Percentiles rank a stretch among this genome's conserved stretches.
These are phyloP conservation scores for Nephelium lappaceum DNA, from an alignment of 345 rosid species.

Conservation along the genomic window DNA sequence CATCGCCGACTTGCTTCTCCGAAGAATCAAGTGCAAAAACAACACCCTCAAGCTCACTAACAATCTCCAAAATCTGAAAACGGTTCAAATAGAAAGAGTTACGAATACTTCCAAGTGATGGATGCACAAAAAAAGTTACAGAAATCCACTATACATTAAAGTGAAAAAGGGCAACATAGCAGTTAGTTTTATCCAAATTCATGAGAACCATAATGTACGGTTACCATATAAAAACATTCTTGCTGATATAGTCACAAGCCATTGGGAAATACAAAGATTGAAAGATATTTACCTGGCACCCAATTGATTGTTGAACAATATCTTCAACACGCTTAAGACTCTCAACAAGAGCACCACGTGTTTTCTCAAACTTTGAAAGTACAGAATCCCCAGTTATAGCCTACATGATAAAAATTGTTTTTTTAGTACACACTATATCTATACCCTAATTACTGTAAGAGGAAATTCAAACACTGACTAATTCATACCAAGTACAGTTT, in stretches of 20 bases:
- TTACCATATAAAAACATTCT: neutral
- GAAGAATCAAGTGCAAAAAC: constrained; percentile 64
- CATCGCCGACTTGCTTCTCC: constrained; percentile 97
- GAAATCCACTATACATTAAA: neutral
- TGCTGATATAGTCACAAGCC: neutral
- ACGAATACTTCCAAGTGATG: neutral
- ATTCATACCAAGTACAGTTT: constrained; percentile 86
- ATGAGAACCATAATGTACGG: neutral
- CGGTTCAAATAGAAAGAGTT: constrained; percentile 16
- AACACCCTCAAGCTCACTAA: constrained; percentile 64
- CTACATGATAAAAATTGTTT: constrained; percentile 40
- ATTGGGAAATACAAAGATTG: neutral
- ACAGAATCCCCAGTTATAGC: constrained; percentile 96
- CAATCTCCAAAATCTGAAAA: constrained; percentile 82
- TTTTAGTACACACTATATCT: constrained; percentile 6
- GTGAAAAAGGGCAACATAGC: neutral
- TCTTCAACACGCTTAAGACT: constrained; percentile 94
- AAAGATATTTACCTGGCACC: constrained; percentile 61
- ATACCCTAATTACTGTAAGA: neutral
- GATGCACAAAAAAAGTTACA: neutral
- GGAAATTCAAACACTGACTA: neutral
- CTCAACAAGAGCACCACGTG: constrained; percentile 67
- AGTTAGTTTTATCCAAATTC: neutral
- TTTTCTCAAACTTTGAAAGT: constrained; percentile 82
- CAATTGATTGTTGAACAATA: constrained; percentile 87